These are phyloP conservation scores for Hypoxylon sp. DNA, from an alignment of 2,329 filamentous ascomycete genomes.

Conservation along the genomic window DNA sequence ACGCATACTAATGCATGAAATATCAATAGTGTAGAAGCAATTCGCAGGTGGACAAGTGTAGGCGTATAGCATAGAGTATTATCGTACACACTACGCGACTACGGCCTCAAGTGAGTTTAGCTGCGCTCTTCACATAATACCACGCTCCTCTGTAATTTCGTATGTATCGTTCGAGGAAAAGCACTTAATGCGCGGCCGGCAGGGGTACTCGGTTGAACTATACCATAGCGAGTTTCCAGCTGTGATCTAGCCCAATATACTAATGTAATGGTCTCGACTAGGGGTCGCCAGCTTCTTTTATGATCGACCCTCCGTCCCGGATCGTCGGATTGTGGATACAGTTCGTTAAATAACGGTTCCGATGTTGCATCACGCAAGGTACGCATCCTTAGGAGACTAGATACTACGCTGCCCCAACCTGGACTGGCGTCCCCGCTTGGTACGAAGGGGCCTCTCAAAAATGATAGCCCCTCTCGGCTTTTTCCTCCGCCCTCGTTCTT, in stretches of 20 bases:
- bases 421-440: not conserved
- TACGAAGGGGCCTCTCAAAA: not conserved
- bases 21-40: conserved; percentile 29
- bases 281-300: conserved; percentile 18
- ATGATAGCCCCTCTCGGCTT: not conserved
- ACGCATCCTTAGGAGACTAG: conserved; percentile 14
- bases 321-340: conserved; percentile 28
- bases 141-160: conserved; percentile 28
- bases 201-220: conserved; percentile 19
- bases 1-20: conserved; percentile 25
- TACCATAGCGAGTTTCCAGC: conserved; percentile 15
- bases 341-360: conserved; percentile 3
- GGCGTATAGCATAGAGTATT: conserved; percentile 14
- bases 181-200: conserved; percentile 1
- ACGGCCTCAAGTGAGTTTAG: conserved; percentile 9
- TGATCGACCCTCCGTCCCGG: conserved; percentile 29
- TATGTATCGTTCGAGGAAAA: conserved; percentile 20
- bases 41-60: conserved; percentile 8
- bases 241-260: conserved; percentile 13
- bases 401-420: conserved; percentile 9
- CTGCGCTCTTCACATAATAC: conserved; percentile 15
- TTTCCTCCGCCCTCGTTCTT: not conserved
- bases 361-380: conserved; percentile 24
- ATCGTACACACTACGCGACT: conserved; percentile 8
- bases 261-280: conserved; percentile 20